Conservation (phyloP, 768 basidiomycete genomes). For the Lactarius hengduanensis region DNA sequence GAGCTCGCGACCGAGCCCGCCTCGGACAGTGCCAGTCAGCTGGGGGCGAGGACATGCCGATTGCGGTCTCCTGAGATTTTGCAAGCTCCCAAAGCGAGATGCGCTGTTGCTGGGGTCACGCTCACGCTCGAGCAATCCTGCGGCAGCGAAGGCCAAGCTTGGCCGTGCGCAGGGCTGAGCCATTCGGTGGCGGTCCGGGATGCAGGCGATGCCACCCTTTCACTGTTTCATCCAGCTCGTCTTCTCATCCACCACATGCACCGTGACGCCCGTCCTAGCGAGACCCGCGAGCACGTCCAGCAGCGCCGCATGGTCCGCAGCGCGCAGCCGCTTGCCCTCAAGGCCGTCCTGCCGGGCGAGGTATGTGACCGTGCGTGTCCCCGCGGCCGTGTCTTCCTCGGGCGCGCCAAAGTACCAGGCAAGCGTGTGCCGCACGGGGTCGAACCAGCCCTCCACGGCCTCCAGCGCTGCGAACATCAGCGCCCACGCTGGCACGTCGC, state of each 20-base stretch:
- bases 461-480: conserved; percentile 40
- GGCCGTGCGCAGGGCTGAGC: no score
- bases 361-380: conserved; percentile 61
- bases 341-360: conserved; percentile 58
- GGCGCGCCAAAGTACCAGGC: conserved; percentile 43
- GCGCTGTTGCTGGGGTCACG: no score
- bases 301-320: conserved; percentile 58
- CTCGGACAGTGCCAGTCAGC: no score
- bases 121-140: no score
- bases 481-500: conserved; percentile 35
- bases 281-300: conserved; percentile 56
- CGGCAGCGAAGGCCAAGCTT: no score
- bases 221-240: conserved; percentile 24
- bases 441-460: conserved; percentile 37
- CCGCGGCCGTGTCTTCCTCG: conserved; percentile 17
- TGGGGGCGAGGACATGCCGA: no score
- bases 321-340: conserved; percentile 47
- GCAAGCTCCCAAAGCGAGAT: no score
- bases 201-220: no score
- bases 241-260: conserved; percentile 21
- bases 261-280: conserved; percentile 30
- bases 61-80: no score
- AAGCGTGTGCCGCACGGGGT: conserved; percentile 47
- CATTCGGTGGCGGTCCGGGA: no score
- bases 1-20: no score